Conservation (phyloP, 2,329 filamentous ascomycete species). For the Penicillium digitatum region DNA sequence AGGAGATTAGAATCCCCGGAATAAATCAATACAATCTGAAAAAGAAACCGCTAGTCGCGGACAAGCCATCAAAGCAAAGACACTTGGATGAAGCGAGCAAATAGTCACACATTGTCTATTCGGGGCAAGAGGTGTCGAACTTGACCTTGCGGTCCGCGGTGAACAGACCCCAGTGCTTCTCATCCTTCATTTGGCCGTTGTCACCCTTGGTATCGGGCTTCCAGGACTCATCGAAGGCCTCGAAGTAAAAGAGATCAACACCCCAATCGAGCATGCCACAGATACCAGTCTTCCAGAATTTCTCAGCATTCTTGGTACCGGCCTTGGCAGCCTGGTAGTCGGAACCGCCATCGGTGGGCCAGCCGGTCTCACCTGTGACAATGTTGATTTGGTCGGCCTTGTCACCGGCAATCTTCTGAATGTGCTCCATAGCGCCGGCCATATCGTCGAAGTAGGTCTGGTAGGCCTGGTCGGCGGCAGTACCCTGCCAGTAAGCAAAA, state of each 20-base stretch:
- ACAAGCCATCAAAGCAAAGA: neutral
- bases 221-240: conserved; percentile 70
- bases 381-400: conserved; percentile 55
- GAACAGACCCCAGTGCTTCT: conserved; percentile 69
- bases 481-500: conserved; percentile 70
- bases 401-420: conserved; percentile 57
- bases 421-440: conserved; percentile 58
- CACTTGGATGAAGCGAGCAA: neutral
- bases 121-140: conserved; percentile 49
- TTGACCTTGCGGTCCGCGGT: conserved; percentile 56
- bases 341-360: conserved; percentile 59
- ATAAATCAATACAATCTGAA: conserved; percentile 17
- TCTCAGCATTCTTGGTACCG: conserved; percentile 54
- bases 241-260: conserved; percentile 68
- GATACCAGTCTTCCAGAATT: conserved; percentile 60
- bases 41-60: neutral
- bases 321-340: conserved; percentile 61
- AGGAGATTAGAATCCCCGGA: neutral
- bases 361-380: conserved; percentile 66
- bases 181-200: conserved; percentile 58
- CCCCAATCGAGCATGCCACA: conserved; percentile 63
- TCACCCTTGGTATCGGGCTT: conserved; percentile 63
- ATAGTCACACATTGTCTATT: conserved; percentile 12
- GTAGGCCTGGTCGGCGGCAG: conserved; percentile 55
- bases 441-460: conserved; percentile 65